Percentiles rank a stretch among this genome's conserved stretches.
Conservation (phyloP, 2,329 filamentous ascomycete genomes). For the Ustilaginoidea virens region DNA sequence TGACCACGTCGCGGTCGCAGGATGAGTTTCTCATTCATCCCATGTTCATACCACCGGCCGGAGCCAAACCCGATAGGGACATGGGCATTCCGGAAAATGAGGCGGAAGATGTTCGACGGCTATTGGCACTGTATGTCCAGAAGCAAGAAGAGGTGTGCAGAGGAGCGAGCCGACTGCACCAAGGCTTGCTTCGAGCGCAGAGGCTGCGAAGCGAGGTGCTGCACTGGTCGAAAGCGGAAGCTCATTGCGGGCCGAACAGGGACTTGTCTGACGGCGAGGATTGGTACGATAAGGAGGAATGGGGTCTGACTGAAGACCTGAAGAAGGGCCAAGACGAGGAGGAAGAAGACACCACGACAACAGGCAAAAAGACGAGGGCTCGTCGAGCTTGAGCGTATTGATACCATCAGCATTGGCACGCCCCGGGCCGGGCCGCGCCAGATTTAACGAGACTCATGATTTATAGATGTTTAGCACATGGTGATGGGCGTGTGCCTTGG, state of each 20-base stretch:
- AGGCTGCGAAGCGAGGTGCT: constrained; percentile 56
- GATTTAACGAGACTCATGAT: neutral
- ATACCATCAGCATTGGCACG: neutral
- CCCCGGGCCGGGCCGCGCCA: neutral
- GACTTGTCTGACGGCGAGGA: constrained; percentile 83
- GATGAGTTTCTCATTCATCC: constrained; percentile 52
- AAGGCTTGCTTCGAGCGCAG: constrained; percentile 58
- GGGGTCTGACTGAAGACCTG: constrained; percentile 57
- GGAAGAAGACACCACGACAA: constrained; percentile 52
- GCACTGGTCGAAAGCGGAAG: constrained; percentile 66
- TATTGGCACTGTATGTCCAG: constrained; percentile 64
- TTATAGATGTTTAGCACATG: neutral
- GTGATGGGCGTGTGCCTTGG: too few species aligned
- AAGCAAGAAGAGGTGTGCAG: constrained; percentile 76
- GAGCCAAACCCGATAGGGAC: constrained; percentile 51
- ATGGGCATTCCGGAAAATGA: constrained; percentile 56
- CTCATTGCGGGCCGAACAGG: constrained; percentile 46
- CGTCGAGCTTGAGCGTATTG: constrained; percentile 19
- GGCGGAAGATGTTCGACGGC: constrained; percentile 61
- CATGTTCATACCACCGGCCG: constrained; percentile 51
- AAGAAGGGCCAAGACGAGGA: constrained; percentile 74
- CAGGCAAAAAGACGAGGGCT: constrained; percentile 46
- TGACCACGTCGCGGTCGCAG: constrained; percentile 7
- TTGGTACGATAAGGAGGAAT: constrained; percentile 75
- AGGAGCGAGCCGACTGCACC: constrained; percentile 49